Evolutionary conservation across 805 yeast genomes (phyloP).

Genomic region (Jamesozyma gamospora): DNA sequence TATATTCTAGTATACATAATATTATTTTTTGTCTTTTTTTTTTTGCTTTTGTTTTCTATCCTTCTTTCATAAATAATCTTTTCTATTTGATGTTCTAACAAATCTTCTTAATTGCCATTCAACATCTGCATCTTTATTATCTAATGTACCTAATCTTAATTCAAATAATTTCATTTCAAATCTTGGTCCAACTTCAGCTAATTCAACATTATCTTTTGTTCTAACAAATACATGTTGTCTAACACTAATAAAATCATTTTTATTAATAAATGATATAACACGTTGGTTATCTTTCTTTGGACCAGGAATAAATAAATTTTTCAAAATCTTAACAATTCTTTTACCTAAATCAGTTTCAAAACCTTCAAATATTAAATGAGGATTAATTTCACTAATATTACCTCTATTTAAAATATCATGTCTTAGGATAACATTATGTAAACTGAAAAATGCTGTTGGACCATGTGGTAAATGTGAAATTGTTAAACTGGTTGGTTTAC

Average conservation of each 20-base stretch:
- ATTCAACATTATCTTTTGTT: conserved; percentile 79
- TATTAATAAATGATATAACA: conserved; percentile 85
- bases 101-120: conserved; percentile 94
- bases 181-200: conserved; percentile 97
- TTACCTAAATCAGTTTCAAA: conserved; percentile 73
- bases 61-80: conserved; percentile 55
- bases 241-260: conserved; percentile 85
- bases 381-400: conserved; percentile 82
- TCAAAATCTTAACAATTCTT: conserved; percentile 68
- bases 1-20: not conserved
- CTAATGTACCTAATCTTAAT: conserved; percentile 79
- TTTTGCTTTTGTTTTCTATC: not conserved
- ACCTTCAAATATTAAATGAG: conserved; percentile 88
- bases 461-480: conserved; percentile 96
- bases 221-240: conserved; percentile 91
- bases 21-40: too few species aligned
- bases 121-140: conserved; percentile 93
- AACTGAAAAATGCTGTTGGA: conserved; percentile 87
- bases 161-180: conserved; percentile 94
- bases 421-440: conserved; percentile 88
- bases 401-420: conserved; percentile 86
- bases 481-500: conserved; percentile 92
- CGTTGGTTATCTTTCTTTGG: conserved; percentile 81
- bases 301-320: conserved; percentile 95
- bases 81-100: conserved; percentile 90